Evolutionary conservation across 805 yeast species (phyloP), one percentile per base, ranked within the genome.

Genomic region (Lipomyces starkeyi): DNA sequence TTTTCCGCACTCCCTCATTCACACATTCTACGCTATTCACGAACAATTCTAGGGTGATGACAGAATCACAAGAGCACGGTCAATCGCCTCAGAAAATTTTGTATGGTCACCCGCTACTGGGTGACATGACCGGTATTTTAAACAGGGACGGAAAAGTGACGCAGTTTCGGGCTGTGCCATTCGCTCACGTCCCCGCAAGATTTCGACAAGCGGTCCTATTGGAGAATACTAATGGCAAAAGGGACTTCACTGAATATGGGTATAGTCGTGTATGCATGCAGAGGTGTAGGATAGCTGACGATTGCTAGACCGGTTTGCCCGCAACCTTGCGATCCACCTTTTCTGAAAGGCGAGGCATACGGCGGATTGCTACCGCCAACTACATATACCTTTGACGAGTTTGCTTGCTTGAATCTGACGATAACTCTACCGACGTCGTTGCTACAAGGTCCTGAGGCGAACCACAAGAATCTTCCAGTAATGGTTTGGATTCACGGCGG

Each of bases 401-500:
- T 66, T 20, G 61, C 59, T 37, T 66, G 69, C 47, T 20, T 66
- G 49, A 66, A 66, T 52, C 25, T 66, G 49, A 63, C 69, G 14
- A 29, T 66, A 32, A 61, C 69, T 0, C 37, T 63, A 17, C 69
- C 69, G 8, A 37, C 34, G 1, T 47, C 43, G 40, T 57, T 62
- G 2, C 62, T 65, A 9, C 27, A 25, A 25, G 2, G 27, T 25
- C 37, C 58, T 7, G 52, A n/a, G 17, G 8, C 49, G 11, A 29
- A 35, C 8, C 17, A n/a, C 32, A 49, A 35, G 11, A 14, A 40
- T 22, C 60, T 63, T 3, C 69, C 69, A 22, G 61, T 58, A 3
- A 62, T 66, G 69, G 60, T 49, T 3, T 81, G 79, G 72, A 72
- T 82, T 52, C 84, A 82, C 73, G 85, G 85, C 34, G 85, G 85